Evolutionary conservation across 176 grass and related monocot species (phyloP).

Genomic region (Oryza rufipogon): DNA sequence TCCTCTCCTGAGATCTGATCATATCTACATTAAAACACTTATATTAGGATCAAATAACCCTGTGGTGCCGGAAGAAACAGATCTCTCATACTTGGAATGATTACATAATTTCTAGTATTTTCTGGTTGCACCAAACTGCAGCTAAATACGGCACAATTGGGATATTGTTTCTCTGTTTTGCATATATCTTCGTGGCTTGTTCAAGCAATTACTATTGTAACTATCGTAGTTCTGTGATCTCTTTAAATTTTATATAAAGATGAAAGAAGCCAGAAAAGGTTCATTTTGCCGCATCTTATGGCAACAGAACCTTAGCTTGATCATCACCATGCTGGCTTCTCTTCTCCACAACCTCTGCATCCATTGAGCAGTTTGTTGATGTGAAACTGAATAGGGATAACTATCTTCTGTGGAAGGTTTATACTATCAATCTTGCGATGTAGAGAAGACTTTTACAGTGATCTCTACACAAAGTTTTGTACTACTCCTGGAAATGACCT

Average conservation of each 20-base stretch:
- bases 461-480: too few relatives aligned
- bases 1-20: background rate
- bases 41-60: too few relatives aligned
- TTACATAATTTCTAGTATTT: background rate
- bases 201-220: background rate
- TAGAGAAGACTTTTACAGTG: too few relatives aligned
- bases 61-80: background rate
- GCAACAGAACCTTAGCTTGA: too few relatives aligned
- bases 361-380: background rate
- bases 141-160: background rate
- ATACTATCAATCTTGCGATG: too few relatives aligned
- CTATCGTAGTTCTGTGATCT: background rate
- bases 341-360: background rate
- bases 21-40: background rate
- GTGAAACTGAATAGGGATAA: too few relatives aligned
- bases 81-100: background rate
- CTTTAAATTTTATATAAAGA: background rate
- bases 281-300: background rate
- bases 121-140: background rate
- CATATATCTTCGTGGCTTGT: background rate
- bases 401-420: too few relatives aligned
- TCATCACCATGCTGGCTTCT: too few relatives aligned
- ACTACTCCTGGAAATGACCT: too few relatives aligned
- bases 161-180: background rate
- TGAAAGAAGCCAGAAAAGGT: background rate